Evolutionary conservation across 257 asterid species (phyloP).

Genomic region (Solanum bulbocastanum): DNA sequence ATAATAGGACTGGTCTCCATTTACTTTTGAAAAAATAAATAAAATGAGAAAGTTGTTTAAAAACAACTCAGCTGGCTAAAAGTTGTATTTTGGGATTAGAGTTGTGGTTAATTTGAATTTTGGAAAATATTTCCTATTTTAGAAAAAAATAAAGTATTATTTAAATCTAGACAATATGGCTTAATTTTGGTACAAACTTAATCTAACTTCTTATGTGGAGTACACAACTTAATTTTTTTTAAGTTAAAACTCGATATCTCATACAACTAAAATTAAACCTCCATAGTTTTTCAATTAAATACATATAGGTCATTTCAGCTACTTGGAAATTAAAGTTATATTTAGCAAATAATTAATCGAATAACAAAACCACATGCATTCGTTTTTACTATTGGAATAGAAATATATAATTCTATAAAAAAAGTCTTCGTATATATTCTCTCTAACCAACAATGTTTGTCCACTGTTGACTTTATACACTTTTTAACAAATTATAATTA

Average conservation of each 20-base stretch:
- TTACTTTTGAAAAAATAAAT: not conserved
- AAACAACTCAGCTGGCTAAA: not conserved
- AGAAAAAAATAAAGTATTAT: not conserved
- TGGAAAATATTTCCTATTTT: not conserved
- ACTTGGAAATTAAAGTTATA: not conserved
- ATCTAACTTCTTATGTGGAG: not conserved
- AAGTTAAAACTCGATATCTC: not conserved
- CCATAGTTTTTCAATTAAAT: not conserved
- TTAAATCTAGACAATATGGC: not conserved
- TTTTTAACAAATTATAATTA: too few species aligned
- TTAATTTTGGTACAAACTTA: not conserved
- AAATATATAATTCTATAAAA: not conserved
- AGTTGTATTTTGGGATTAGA: not conserved
- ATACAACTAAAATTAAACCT: not conserved
- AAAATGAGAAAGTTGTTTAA: not conserved
- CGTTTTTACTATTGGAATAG: not conserved
- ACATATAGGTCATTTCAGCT: not conserved
- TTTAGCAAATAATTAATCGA: not conserved
- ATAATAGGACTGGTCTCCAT: not conserved
- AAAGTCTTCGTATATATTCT: too few species aligned
- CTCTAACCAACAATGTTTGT: too few species aligned
- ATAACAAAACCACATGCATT: not conserved
- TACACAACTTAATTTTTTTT: not conserved
- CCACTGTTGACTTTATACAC: too few species aligned
- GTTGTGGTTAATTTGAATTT: not conserved